Conservation (phyloP, 495 filamentous ascomycete species). For the Jackrogersella multiformis region DNA sequence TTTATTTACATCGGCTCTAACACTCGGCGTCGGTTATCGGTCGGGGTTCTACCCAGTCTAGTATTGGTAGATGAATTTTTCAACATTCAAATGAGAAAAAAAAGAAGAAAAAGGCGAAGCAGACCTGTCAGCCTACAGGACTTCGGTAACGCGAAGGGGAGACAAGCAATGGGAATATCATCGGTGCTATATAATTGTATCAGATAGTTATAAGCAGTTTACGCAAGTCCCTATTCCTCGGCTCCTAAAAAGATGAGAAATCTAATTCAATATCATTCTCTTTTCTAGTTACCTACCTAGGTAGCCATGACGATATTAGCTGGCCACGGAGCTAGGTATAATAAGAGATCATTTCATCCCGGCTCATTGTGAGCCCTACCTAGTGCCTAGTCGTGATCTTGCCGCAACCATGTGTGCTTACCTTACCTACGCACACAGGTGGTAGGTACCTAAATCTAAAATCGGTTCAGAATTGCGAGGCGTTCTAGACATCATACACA, state of each 20-base stretch:
- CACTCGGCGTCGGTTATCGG: slow-evolving; percentile 12
- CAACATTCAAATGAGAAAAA: not conserved
- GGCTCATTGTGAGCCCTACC: too few relatives aligned
- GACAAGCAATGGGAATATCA: not conserved
- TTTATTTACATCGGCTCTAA: slow-evolving; percentile 19
- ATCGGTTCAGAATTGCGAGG: not conserved
- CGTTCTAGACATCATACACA: not conserved
- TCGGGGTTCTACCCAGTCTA: not conserved
- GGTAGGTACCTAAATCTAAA: not conserved
- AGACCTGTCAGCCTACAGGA: not conserved
- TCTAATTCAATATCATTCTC: too few relatives aligned
- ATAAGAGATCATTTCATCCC: not conserved
- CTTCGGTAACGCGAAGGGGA: not conserved
- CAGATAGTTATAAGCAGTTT: not conserved
- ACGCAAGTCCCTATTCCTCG: not conserved
- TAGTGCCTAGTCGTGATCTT: not conserved
- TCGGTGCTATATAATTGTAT: not conserved
- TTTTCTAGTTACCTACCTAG: too few relatives aligned
- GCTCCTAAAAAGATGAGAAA: not conserved
- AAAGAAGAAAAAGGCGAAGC: not conserved
- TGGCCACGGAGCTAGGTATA: not conserved
- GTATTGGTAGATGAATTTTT: not conserved
- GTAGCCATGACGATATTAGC: not conserved
- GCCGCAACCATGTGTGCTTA: not conserved
- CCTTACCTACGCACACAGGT: not conserved